Evolutionary conservation across 768 basidiomycete species (phyloP), one percentile per base, ranked within the genome.

Genomic region (Collybiopsis confluens): DNA sequence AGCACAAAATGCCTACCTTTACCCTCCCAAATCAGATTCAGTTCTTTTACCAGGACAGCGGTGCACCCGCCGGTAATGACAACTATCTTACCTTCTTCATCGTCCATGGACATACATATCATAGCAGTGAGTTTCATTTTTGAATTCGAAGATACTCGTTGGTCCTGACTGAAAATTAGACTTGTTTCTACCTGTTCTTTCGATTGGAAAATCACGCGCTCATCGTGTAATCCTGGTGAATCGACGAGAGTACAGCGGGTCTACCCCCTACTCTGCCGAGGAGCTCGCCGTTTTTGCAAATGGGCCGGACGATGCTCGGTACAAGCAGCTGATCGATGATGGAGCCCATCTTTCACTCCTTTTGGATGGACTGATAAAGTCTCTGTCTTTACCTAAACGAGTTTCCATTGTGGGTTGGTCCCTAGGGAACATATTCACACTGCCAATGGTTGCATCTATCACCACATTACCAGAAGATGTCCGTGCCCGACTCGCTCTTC

Each of bases 211-310:
- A 16, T 23, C 44, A 15, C 53, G 28, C 21, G 46, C 55, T 2
- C 45, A 45, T 18, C 66, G 71, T 11, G 37, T 67, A 5, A 64
- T 73, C 24, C 54, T 56, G 16, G 45, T 70, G 18, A 71, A 71
- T 44, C 65, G 70, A n/a, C 65, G 71, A 6, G 61, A 65, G 36
- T 71, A 71, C 49, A 66, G 64, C 1, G 67, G 65, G 1, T 65
- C 68, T 20, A 68, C 68, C 1, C 64, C 65, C 0, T 67, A 66
- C 42, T 65, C 64, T 1, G 48, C 58, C 8, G 61, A 63, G 2
- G 71, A 70, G 24, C 41, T 61, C n/a, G 38, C 33, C 8, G 41
- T 45, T 10, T 42, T 68, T 6, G 20, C 15, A 3, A 23, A 55
- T 18, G 61, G 65, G 26, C 38, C 54, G 49, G 52, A 61, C 1